Conservation (phyloP, 352 stramenopile genomes). For the Saprolegnia diclina region DNA sequence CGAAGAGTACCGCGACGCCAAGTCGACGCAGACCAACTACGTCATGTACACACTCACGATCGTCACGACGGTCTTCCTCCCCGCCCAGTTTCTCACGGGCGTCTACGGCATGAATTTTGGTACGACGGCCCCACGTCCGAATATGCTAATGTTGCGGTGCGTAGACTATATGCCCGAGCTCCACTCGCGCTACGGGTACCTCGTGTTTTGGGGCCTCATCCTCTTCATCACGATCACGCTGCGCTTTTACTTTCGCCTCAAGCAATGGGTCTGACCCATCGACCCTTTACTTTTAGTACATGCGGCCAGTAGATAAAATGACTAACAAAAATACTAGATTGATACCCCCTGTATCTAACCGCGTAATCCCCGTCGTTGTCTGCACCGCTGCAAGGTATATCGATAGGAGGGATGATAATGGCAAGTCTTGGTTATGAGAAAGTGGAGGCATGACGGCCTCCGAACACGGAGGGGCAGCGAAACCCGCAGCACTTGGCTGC, state of each 20-base stretch:
- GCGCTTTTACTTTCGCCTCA: conserved; percentile 79
- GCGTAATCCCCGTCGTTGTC: too few relatives aligned
- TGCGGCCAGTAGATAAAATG: too few relatives aligned
- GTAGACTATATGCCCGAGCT: conserved; percentile 78
- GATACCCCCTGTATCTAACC: too few relatives aligned
- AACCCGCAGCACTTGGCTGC: too few relatives aligned
- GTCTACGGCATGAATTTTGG: conserved; percentile 89
- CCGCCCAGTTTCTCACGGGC: conserved; percentile 82
- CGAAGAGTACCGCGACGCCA: conserved; percentile 76
- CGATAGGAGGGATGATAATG: too few relatives aligned
- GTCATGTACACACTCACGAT: conserved; percentile 89
- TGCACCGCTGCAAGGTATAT: too few relatives aligned
- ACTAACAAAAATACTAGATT: too few relatives aligned
- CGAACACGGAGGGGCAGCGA: too few relatives aligned
- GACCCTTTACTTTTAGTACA: too few relatives aligned
- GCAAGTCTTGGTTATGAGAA: too few relatives aligned
- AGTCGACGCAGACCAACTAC: conserved; percentile 84
- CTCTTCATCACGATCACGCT: conserved; percentile 56
- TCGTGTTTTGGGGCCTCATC: conserved; percentile 75
- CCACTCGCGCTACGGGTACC: conserved; percentile 71
- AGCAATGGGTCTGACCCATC: conserved; percentile 64
- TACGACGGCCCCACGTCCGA: background rate
- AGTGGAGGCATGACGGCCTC: too few relatives aligned
- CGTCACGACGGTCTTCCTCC: conserved; percentile 83
- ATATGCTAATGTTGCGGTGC: background rate